Evolutionary conservation across 139 green algal genomes (phyloP).

Genomic region (Chlorella sp.): DNA sequence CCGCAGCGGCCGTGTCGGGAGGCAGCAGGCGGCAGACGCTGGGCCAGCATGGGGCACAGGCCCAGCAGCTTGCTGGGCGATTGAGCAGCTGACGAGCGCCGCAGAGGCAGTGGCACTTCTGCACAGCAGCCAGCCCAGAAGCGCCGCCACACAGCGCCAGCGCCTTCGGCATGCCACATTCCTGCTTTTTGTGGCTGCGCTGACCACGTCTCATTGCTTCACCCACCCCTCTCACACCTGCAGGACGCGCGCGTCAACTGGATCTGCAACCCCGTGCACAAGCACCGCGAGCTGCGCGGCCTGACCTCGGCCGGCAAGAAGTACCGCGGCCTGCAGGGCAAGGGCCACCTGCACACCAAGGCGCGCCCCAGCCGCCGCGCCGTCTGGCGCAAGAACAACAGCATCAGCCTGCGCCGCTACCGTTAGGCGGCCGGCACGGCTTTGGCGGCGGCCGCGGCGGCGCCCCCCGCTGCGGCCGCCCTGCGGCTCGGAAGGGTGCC

Average conservation of each 20-base stretch:
- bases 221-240: background rate
- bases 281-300: constrained; percentile 98
- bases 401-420: constrained; percentile 91
- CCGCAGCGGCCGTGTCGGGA: background rate
- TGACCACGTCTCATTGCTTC: background rate
- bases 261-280: constrained; percentile 97
- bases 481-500: too few relatives aligned
- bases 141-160: too few relatives aligned
- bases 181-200: too few relatives aligned
- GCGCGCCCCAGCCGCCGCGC: constrained; percentile 87
- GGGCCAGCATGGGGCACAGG: too few relatives aligned
- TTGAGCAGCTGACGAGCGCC: too few relatives aligned
- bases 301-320: constrained; percentile 95
- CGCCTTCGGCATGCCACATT: too few relatives aligned
- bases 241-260: constrained; percentile 99
- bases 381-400: constrained; percentile 93
- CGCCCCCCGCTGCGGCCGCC: too few relatives aligned
- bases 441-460: too few relatives aligned
- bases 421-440: too few relatives aligned
- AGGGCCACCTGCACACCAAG: constrained; percentile 93
- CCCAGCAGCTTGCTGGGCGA: too few relatives aligned
- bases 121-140: too few relatives aligned
- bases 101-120: too few relatives aligned
- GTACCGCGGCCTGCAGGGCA: constrained; percentile 92
- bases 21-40: background rate